phyloP scores from a whole-genome alignment of 1,284 basidiomycete species.

The Leccinum subrobustum region DNA sequence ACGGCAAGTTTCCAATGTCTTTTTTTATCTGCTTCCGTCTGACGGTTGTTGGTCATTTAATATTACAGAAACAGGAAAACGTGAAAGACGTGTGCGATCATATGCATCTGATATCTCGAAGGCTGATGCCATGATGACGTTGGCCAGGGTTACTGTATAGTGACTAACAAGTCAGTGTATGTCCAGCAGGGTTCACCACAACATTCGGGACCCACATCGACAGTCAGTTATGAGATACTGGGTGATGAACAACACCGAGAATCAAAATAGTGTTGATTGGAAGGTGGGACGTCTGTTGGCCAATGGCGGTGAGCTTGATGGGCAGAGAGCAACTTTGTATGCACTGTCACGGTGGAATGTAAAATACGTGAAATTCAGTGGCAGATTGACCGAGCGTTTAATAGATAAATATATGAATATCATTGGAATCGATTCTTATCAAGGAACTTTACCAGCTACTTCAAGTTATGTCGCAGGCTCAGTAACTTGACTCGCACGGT shows the following conservation, averaged over 20 bases:
- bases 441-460: too few species aligned
- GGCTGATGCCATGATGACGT: background rate
- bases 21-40: background rate
- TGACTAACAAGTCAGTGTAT: background rate
- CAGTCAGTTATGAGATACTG: background rate
- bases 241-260: background rate
- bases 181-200: background rate
- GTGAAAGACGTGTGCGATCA: background rate
- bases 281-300: too few species aligned
- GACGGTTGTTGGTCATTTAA: slow-evolving; percentile 30
- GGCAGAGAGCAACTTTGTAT: too few species aligned
- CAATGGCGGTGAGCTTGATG: too few species aligned
- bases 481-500: too few species aligned
- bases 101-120: background rate
- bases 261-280: background rate
- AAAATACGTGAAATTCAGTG: too few species aligned
- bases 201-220: background rate
- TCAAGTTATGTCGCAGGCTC: too few species aligned
- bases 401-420: too few species aligned
- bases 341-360: too few species aligned
- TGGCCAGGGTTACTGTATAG: slow-evolving; percentile 12
- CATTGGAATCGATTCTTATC: too few species aligned
- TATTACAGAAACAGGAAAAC: slow-evolving; percentile 4
- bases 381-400: too few species aligned
- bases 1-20: background rate